A percentile compares a stretch with the other conserved stretches of the same genome.
These are phyloP conservation scores for Nosema muscidifuracis DNA, from an alignment of 371 early-diverging fungal genomes.

Conservation along the genomic window DNA sequence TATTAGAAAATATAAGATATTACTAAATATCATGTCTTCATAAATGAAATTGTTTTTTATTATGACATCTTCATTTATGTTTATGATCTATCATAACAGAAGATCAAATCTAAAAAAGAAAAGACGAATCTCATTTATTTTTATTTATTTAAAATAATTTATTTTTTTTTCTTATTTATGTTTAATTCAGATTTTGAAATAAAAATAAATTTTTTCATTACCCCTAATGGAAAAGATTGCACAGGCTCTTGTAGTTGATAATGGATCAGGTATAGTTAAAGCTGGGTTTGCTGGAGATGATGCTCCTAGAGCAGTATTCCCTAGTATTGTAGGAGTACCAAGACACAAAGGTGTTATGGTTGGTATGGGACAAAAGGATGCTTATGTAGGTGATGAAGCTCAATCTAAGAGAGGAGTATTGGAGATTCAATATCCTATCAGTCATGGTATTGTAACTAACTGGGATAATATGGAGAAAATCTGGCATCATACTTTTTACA, in stretches of 20 bases:
- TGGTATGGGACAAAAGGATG: conserved; percentile 99
- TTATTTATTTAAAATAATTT: too few relatives aligned
- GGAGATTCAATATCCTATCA: conserved; percentile 96
- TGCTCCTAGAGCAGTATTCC: conserved; percentile 94
- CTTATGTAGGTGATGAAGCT: conserved; percentile 99
- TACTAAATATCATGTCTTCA: too few relatives aligned
- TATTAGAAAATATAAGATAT: too few relatives aligned
- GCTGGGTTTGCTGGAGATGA: conserved; percentile 99
- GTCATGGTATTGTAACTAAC: conserved; percentile 99
- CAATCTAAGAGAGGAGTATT: conserved; percentile 98
- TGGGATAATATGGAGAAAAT: conserved; percentile 99
- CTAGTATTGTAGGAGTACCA: conserved; percentile 96
- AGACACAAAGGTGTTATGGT: conserved; percentile 97
- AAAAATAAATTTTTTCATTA: conserved; percentile 40
- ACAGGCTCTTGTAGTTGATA: conserved; percentile 73
- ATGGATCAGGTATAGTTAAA: conserved; percentile 99
- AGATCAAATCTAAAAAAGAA: too few relatives aligned
- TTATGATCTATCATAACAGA: too few relatives aligned
- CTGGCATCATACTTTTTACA: conserved; percentile 96
- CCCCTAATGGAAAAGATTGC: conserved; percentile 50
- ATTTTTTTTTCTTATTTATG: too few relatives aligned
- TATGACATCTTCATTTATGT: too few relatives aligned
- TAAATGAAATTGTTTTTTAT: too few relatives aligned
- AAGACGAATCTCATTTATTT: too few relatives aligned
- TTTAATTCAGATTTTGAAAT: conserved; percentile 12